A percentile compares a stretch with the other conserved stretches of the same genome.
Conservation (phyloP, 2,329 filamentous ascomycete genomes). For the Sporothrix luriei region DNA sequence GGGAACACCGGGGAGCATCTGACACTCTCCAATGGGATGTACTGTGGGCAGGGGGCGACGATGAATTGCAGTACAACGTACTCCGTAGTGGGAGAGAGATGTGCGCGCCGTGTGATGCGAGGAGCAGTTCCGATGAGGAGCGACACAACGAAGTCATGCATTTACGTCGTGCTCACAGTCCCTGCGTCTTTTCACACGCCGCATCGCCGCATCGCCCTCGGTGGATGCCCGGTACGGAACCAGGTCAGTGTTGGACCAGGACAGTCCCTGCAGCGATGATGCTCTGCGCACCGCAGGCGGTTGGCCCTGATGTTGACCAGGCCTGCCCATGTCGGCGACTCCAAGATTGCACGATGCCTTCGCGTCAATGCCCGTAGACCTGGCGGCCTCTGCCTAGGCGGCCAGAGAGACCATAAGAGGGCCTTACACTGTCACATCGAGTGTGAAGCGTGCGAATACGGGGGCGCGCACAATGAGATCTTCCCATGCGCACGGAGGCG, state of each 20-base stretch:
- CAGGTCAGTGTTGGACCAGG: not conserved
- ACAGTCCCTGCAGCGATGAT: conserved; percentile 17
- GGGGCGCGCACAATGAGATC: conserved; percentile 6
- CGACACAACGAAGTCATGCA: conserved; percentile 4
- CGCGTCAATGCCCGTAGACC: conserved; percentile 29
- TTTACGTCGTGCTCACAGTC: not conserved
- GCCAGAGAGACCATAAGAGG: not conserved
- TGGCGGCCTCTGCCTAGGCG: conserved; percentile 1
- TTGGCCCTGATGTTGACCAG: not conserved
- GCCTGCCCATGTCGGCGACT: conserved; percentile 37
- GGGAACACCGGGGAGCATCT: not conserved
- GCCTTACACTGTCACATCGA: not conserved
- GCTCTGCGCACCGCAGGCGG: conserved; percentile 5
- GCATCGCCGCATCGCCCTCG: not conserved
- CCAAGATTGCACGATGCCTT: conserved; percentile 46
- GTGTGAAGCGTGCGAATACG: not conserved
- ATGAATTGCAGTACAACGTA: not conserved
- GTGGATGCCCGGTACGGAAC: not conserved
- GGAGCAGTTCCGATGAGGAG: conserved; percentile 3
- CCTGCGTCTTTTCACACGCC: conserved; percentile 16
- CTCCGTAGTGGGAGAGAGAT: not conserved
- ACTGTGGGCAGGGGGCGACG: not conserved
- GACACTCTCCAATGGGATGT: not conserved
- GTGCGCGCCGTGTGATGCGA: conserved; percentile 18
- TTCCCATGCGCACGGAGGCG: conserved; percentile 3